Conservation (phyloP, 1,284 basidiomycete genomes). For the Boletus sp. region DNA sequence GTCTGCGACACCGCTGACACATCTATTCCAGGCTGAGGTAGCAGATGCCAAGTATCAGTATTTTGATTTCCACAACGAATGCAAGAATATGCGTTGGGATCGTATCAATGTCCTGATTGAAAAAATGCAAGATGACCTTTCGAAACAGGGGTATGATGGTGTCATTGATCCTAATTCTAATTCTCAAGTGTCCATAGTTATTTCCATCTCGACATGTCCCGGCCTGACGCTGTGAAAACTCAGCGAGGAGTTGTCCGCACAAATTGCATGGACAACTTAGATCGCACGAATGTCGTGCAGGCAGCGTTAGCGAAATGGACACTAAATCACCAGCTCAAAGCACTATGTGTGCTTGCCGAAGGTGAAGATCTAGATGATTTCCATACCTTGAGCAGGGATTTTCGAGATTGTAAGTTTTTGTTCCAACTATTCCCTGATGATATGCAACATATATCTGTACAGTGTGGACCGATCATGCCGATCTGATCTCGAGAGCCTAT, state of each 20-base stretch:
- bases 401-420: constrained; percentile 74
- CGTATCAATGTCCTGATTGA: constrained; percentile 84
- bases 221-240: constrained; percentile 44
- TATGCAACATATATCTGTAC: constrained; percentile 6
- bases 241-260: constrained; percentile 75
- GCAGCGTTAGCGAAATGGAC: constrained; percentile 83
- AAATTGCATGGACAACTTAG: constrained; percentile 95
- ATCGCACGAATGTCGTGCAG: constrained; percentile 97
- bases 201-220: constrained; percentile 59
- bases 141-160: constrained; percentile 60
- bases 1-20: constrained; percentile 4
- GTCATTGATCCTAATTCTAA: neutral
- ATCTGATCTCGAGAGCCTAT: constrained; percentile 88
- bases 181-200: constrained; percentile 46
- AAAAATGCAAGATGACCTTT: constrained; percentile 69
- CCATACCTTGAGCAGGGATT: constrained; percentile 73
- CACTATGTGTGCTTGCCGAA: constrained; percentile 64
- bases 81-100: constrained; percentile 94
- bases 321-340: constrained; percentile 75
- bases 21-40: constrained; percentile 47
- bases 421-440: constrained; percentile 4
- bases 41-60: constrained; percentile 84
- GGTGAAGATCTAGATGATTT: constrained; percentile 76
- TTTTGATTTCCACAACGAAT: constrained; percentile 98
- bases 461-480: constrained; percentile 99